A percentile compares a stretch with the other conserved stretches of the same genome.
Conservation (phyloP, 257 asterid genomes). For the Solanum corneliomulleri region DNA sequence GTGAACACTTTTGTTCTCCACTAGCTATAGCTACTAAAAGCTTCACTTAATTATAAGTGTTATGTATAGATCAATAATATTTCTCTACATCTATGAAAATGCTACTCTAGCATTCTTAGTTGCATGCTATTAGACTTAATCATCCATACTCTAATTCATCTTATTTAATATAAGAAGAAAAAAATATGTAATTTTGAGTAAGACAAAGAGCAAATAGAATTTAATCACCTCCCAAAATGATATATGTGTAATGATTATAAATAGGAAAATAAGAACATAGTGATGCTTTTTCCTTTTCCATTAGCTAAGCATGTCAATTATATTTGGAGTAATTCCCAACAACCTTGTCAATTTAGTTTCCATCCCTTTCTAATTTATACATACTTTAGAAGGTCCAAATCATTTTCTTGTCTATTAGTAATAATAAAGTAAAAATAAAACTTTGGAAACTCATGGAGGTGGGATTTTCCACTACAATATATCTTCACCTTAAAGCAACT, state of each 20-base stretch:
- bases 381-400: constrained; percentile 38
- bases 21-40: not conserved
- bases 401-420: constrained; percentile 22
- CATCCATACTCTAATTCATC: not conserved
- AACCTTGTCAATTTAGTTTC: constrained; percentile 12
- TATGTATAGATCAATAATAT: not conserved
- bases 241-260: not conserved
- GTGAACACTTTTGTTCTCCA: not conserved
- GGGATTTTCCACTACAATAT: constrained; percentile 9
- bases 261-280: not conserved
- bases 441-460: constrained; percentile 23
- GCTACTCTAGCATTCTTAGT: not conserved
- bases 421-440: not conserved
- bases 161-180: not conserved
- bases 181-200: not conserved
- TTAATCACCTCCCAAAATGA: not conserved
- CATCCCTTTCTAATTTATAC: not conserved
- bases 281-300: not conserved
- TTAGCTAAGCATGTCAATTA: not conserved
- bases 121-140: not conserved
- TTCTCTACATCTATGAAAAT: not conserved
- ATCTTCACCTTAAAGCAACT: constrained; percentile 34
- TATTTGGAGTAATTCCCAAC: not conserved
- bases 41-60: not conserved
- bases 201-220: not conserved